Evolutionary conservation across 148 eudicot species (phyloP).

Genomic region (Spergularia marina): DNA sequence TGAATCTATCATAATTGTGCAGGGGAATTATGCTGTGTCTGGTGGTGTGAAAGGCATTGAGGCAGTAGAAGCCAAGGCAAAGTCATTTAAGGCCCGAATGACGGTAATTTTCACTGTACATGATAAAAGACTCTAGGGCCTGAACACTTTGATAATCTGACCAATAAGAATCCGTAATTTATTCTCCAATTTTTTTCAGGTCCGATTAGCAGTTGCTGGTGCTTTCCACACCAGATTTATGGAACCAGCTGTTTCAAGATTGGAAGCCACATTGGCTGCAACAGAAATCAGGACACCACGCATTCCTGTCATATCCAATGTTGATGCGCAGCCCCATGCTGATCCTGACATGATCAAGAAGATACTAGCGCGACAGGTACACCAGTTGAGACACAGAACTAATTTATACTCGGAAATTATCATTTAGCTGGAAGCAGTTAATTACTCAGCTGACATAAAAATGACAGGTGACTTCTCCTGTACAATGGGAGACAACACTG

Average conservation of each 20-base stretch:
- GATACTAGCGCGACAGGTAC: slow-evolving; percentile 84
- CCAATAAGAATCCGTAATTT: neutral
- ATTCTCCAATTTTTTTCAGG: slow-evolving; percentile 36
- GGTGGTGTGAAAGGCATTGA: slow-evolving; percentile 95
- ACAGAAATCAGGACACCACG: slow-evolving; percentile 71
- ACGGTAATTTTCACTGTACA: slow-evolving; percentile 49
- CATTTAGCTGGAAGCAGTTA: neutral
- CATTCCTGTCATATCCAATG: slow-evolving; percentile 90
- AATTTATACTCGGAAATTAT: neutral
- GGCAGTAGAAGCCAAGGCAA: slow-evolving; percentile 94
- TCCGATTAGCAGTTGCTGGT: slow-evolving; percentile 85
- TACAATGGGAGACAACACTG: slow-evolving; percentile 93
- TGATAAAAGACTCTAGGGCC: neutral
- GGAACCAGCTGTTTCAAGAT: slow-evolving; percentile 87
- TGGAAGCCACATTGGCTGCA: slow-evolving; percentile 81
- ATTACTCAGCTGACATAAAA: neutral
- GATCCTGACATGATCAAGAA: slow-evolving; percentile 82
- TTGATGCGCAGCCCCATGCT: slow-evolving; percentile 91
- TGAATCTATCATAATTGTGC: slow-evolving; percentile 9
- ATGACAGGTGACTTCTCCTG: slow-evolving; percentile 82
- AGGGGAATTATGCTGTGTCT: slow-evolving; percentile 97
- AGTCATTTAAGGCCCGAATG: slow-evolving; percentile 97
- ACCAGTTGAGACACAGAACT: neutral
- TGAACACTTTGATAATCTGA: neutral
- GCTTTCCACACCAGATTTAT: slow-evolving; percentile 88